Conservation (phyloP, 2,329 filamentous ascomycete species). For the Ceratocystis diversiconidia region DNA sequence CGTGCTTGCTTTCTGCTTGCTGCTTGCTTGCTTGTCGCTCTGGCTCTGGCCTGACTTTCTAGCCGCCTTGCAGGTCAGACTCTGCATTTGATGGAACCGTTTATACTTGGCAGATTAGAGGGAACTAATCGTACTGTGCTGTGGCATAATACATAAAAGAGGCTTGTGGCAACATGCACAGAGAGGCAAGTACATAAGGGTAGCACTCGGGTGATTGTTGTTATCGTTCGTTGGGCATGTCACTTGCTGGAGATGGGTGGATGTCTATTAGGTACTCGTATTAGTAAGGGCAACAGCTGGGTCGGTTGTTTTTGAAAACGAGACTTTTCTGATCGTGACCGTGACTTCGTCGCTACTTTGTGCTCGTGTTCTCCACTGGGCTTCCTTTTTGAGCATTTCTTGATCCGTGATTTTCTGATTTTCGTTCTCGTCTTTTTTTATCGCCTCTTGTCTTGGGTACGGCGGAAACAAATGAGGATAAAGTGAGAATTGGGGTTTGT, state of each 20-base stretch:
- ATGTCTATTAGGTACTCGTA: neutral
- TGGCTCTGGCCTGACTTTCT: neutral
- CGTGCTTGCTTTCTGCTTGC: neutral
- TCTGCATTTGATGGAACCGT: neutral
- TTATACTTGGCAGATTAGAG: too few species aligned
- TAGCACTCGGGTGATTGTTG: neutral
- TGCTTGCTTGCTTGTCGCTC: neutral
- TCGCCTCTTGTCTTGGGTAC: too few species aligned
- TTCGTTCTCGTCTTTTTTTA: too few species aligned
- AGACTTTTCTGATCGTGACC: slow-evolving; percentile 6
- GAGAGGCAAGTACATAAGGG: neutral
- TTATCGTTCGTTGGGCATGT: neutral
- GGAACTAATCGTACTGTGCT: neutral
- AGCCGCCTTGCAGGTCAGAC: neutral
- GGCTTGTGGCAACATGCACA: neutral
- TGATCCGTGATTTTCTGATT: too few species aligned
- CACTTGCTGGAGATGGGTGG: neutral
- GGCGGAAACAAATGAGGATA: too few species aligned
- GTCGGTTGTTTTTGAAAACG: neutral
- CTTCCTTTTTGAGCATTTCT: neutral
- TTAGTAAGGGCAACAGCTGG: neutral
- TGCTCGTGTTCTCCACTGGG: neutral
- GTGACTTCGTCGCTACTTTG: slow-evolving; percentile 2
- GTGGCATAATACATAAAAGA: neutral
- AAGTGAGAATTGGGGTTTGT: too few species aligned